Evolutionary conservation across 169 alveolate species (phyloP).

Genomic region (Plasmodium falciparum): DNA sequence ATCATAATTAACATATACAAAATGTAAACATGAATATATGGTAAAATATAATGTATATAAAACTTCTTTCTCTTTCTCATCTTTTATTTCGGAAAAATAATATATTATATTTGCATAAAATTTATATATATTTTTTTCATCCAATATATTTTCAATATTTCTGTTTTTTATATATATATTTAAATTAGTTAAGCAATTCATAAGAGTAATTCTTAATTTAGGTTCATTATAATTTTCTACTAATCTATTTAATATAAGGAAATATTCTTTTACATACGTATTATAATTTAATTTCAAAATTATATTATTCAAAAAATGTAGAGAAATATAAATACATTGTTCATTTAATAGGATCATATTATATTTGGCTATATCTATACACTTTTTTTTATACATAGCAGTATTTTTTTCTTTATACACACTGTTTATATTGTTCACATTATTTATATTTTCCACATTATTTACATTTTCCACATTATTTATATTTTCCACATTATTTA

Average conservation of each 20-base stretch:
- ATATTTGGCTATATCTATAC: background rate
- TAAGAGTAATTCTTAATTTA: conserved; percentile 16
- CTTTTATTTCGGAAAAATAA: conserved; percentile 38
- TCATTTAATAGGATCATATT: background rate
- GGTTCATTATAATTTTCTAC: conserved; percentile 43
- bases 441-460: background rate
- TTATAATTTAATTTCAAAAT: conserved; percentile 26
- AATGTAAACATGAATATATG: conserved; percentile 46
- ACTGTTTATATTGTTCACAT: background rate
- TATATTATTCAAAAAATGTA: conserved; percentile 48
- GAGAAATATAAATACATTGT: conserved; percentile 22
- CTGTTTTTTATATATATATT: conserved; percentile 40
- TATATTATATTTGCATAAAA: conserved; percentile 71
- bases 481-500: no score
- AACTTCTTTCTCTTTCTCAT: conserved; percentile 22
- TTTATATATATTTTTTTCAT: conserved; percentile 33
- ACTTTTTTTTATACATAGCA: background rate
- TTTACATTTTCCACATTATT: background rate
- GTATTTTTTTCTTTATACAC: no score
- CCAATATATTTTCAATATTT: conserved; percentile 17
- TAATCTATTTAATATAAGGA: conserved; percentile 29
- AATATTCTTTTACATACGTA: conserved; percentile 46
- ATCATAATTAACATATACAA: conserved; percentile 19
- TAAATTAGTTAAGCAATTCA: conserved; percentile 46
- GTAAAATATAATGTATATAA: conserved; percentile 58